phyloP scores from a whole-genome alignment of 2,329 filamentous ascomycete genomes.

The Clonostachys chloroleuca region DNA sequence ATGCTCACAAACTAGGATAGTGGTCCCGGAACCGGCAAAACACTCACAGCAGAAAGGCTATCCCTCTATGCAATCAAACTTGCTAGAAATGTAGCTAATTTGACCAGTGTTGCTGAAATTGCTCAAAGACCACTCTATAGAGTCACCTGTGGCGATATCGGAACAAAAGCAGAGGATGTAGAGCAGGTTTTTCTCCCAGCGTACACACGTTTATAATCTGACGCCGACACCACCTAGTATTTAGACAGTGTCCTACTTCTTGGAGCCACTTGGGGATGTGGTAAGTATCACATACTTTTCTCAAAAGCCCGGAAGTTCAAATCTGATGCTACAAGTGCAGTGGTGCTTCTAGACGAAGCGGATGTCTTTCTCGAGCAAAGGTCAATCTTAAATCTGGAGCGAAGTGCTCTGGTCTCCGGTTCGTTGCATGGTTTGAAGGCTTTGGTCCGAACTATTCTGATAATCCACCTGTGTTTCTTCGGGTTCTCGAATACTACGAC shows the following conservation, averaged over 20 bases:
- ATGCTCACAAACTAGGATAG: conserved; percentile 7
- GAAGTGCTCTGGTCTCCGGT: conserved; percentile 32
- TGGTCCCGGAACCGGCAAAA: conserved; percentile 43
- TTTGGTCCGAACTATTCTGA: conserved; percentile 6
- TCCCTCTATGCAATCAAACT: no score
- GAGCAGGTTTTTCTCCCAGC: conserved; percentile 15
- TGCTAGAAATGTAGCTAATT: no score
- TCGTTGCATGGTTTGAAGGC: conserved; percentile 37
- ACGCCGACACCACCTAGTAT: not conserved
- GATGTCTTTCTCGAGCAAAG: conserved; percentile 26
- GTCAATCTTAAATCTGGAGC: conserved; percentile 18
- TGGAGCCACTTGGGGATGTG: no score
- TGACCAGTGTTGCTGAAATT: conserved; percentile 26
- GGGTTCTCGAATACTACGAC: not conserved
- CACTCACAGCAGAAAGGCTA: conserved; percentile 31
- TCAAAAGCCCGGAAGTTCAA: no score
- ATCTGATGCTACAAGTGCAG: not conserved
- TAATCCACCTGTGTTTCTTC: not conserved
- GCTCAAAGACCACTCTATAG: conserved; percentile 37
- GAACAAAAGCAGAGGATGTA: conserved; percentile 30
- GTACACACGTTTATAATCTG: not conserved
- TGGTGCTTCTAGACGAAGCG: conserved; percentile 29
- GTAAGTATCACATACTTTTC: no score
- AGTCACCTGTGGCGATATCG: conserved; percentile 44
- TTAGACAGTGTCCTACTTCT: no score